Evolutionary conservation across 768 basidiomycete genomes (phyloP), one percentile per base, ranked within the genome.

Genomic region (Lentinus tigrinus): DNA sequence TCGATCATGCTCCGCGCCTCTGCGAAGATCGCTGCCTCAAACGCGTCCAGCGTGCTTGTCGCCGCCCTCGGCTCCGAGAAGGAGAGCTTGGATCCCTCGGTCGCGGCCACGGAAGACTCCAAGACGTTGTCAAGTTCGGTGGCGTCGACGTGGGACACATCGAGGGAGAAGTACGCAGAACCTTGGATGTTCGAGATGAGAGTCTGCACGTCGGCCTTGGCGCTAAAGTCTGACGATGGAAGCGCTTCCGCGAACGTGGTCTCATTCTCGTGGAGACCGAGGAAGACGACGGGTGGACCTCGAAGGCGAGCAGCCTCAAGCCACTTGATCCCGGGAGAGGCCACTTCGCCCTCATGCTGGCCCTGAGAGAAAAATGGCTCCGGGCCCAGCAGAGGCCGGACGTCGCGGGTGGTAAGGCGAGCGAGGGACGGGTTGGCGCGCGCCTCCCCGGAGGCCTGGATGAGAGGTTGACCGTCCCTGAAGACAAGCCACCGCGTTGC

Each of bases 101-200:
- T 73, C 47, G 65, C 69, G 1, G 63, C 64, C 62, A 78, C 63
- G 40, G 78, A 55, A 60, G 68, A 57, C 66, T 78, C 72, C 47
- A 82, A 67, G 7, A 80, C 68, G 14, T 72, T 71, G 9, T 80
- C 74, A 34, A 88, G 68, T 34, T 73, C 64, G 57, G 73, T 61
- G 43, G 85, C 65, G 5, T 77, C 77, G 21, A 82, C 70, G 53
- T 84, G 78, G 24, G 78, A 79, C 2, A 93, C 75, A 67, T 97
- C 94, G 59, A 97, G 62, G 0, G 93, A 79, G 69, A 97, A 98
- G 71, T 89, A 95, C 0, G 93, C 86, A 2, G 80, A 85, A n/a
- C 95, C 96, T 28, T 87, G 72, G 24, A 95, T 74, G 47, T 88
- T 83, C 49, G 77, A 74, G 3, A 85, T 72, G 1, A 84, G 80